Percentiles rank a stretch among this genome's conserved stretches.
Evolutionary conservation across 2,329 filamentous ascomycete species (phyloP).

Genomic region (Colletotrichum costaricense): DNA sequence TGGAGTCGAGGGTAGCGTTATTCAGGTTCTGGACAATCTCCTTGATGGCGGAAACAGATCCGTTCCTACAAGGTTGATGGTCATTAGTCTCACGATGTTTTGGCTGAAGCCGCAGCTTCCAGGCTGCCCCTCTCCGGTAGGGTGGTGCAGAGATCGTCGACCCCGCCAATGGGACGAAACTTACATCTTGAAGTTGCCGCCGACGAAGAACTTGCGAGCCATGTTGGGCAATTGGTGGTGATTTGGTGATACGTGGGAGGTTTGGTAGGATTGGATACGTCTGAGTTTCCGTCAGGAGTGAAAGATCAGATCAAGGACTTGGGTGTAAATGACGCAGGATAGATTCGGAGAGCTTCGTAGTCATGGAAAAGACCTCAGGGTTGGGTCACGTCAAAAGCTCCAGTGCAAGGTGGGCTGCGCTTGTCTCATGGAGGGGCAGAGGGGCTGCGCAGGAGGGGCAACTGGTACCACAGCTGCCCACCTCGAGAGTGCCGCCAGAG

Average conservation of each 20-base stretch:
- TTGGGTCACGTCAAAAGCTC: conserved; percentile 35
- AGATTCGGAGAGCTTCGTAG: conserved; percentile 6
- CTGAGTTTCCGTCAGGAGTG: conserved; percentile 3
- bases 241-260: conserved; percentile 13
- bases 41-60: conserved; percentile 88
- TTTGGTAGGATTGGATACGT: conserved; percentile 6
- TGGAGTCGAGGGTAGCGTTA: conserved; percentile 81
- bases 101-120: conserved; percentile 3
- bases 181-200: conserved; percentile 99
- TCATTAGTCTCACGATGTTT: conserved; percentile 33
- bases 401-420: conserved; percentile 31
- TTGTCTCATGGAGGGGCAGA: conserved; percentile 33
- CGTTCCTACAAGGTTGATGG: conserved; percentile 77
- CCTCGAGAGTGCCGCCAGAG: not conserved
- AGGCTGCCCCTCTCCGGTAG: conserved; percentile 5
- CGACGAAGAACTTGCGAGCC: conserved; percentile 97
- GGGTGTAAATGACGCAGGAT: conserved; percentile 36
- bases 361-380: conserved; percentile 36
- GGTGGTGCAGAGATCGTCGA: conserved; percentile 13
- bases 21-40: conserved; percentile 92
- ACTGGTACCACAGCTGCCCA: not conserved
- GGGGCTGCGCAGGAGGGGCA: conserved; percentile 15
- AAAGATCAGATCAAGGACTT: conserved; percentile 17
- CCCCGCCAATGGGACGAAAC: conserved; percentile 42
- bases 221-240: conserved; percentile 68